Percentiles rank a stretch among this genome's conserved stretches.
Evolutionary conservation across 2,329 filamentous ascomycete genomes (phyloP).

Genomic region (Aspergillus spinulosporus): DNA sequence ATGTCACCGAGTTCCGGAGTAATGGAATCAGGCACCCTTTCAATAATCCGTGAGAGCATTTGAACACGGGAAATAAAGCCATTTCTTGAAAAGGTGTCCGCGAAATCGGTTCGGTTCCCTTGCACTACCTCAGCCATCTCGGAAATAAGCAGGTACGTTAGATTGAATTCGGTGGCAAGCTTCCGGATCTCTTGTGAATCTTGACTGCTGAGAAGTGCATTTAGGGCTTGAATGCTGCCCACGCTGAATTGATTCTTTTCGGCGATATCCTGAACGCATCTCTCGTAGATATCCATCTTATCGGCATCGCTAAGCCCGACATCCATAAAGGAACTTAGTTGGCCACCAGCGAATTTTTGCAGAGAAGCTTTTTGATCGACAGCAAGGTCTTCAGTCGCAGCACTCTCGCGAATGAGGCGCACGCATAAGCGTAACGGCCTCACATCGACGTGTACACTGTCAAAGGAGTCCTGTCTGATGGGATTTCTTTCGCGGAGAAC

Average conservation of each 20-base stretch:
- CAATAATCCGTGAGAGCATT: constrained; percentile 61
- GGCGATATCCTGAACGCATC: constrained; percentile 69
- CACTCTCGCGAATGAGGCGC: constrained; percentile 71
- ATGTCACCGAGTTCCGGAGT: constrained; percentile 60
- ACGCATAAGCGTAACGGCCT: constrained; percentile 59
- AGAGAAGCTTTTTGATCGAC: constrained; percentile 62
- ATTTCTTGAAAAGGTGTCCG: constrained; percentile 41
- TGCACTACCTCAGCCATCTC: constrained; percentile 62
- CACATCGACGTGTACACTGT: constrained; percentile 35
- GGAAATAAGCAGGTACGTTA: constrained; percentile 63
- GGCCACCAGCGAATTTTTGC: constrained; percentile 62
- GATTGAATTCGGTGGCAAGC: constrained; percentile 62
- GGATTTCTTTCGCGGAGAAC: constrained; percentile 49
- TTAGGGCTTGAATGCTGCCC: constrained; percentile 70
- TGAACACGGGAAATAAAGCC: constrained; percentile 57
- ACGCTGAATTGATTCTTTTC: constrained; percentile 63
- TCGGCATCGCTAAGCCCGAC: constrained; percentile 57
- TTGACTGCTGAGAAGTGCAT: constrained; percentile 44
- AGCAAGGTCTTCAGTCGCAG: constrained; percentile 55
- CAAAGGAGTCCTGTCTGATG: constrained; percentile 29
- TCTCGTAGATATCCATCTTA: constrained; percentile 62
- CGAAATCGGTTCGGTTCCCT: constrained; percentile 44
- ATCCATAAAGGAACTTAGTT: constrained; percentile 62
- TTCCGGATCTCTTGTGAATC: constrained; percentile 55
- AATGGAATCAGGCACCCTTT: constrained; percentile 62